These are phyloP conservation scores for Xylaria sp. DNA, from an alignment of 2,329 filamentous ascomycete genomes.

Conservation along the genomic window DNA sequence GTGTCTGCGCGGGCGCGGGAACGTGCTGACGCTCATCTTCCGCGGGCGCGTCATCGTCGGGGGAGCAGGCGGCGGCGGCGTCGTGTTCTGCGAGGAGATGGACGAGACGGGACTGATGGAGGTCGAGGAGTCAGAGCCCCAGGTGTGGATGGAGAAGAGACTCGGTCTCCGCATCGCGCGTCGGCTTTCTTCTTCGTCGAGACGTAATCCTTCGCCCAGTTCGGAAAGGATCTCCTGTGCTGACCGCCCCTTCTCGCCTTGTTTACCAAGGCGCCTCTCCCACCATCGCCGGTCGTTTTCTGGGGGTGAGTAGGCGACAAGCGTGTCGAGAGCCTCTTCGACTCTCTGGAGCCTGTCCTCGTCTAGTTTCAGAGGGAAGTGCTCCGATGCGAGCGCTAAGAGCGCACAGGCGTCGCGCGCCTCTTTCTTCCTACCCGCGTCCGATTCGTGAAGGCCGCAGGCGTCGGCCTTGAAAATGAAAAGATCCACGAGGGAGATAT, in stretches of 20 bases:
- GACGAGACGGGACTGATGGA: constrained; percentile 17
- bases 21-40: constrained; percentile 22
- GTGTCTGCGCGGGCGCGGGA: constrained; percentile 17
- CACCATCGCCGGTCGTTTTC: constrained; percentile 18
- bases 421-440: constrained; percentile 14
- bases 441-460: constrained; percentile 20
- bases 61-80: constrained; percentile 10
- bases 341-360: constrained; percentile 19
- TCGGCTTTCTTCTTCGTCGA: constrained; percentile 17
- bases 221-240: constrained; percentile 20
- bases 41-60: constrained; percentile 13
- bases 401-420: constrained; percentile 16
- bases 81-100: constrained; percentile 13
- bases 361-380: constrained; percentile 15
- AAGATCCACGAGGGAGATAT: constrained; percentile 19
- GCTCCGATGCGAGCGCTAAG: constrained; percentile 16
- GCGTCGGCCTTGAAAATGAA: constrained; percentile 22
- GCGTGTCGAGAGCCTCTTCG: constrained; percentile 18
- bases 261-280: constrained; percentile 17
- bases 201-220: constrained; percentile 17
- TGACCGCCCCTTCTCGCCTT: constrained; percentile 18
- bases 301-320: constrained; percentile 16
- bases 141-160: constrained; percentile 17
- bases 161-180: constrained; percentile 15
- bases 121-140: constrained; percentile 15